These are phyloP conservation scores for Sphaerostilbella broomeana DNA, from an alignment of 2,329 filamentous ascomycete genomes.

Conservation along the genomic window DNA sequence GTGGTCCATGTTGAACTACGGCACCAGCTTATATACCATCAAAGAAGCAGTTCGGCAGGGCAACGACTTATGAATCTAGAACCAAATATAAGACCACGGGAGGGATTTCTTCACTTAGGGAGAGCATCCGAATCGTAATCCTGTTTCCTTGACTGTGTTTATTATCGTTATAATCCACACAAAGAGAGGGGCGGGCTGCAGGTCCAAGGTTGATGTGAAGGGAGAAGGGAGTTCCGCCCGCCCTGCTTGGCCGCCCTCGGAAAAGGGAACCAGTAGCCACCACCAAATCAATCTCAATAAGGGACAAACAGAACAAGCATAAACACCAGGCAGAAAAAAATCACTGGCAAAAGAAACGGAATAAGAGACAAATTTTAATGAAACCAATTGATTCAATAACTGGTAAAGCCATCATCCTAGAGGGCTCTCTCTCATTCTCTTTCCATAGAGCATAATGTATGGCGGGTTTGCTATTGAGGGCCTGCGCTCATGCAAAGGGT, in stretches of 20 bases:
- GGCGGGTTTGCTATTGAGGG: constrained; percentile 17
- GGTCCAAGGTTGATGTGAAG: too few relatives aligned
- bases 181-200: constrained; percentile 3
- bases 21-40: constrained; percentile 9
- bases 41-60: constrained; percentile 2
- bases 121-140: constrained; percentile 4
- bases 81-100: constrained; percentile 4
- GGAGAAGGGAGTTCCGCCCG: constrained; percentile 3
- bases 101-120: constrained; percentile 7
- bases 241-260: constrained; percentile 8
- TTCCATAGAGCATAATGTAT: constrained; percentile 15
- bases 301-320: too few relatives aligned
- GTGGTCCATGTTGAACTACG: neutral
- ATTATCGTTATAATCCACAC: neutral
- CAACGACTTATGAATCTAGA: constrained; percentile 10
- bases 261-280: too few relatives aligned
- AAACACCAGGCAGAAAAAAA: too few relatives aligned
- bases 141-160: neutral
- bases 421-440: constrained; percentile 12
- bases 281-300: neutral
- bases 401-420: constrained; percentile 7
- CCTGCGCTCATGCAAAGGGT: constrained; percentile 25
- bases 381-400: constrained; percentile 9
- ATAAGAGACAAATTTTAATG: constrained; percentile 4
- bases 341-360: too few relatives aligned